These are phyloP conservation scores for Cytospora leucostoma DNA, from an alignment of 2,329 filamentous ascomycete species.

Conservation along the genomic window DNA sequence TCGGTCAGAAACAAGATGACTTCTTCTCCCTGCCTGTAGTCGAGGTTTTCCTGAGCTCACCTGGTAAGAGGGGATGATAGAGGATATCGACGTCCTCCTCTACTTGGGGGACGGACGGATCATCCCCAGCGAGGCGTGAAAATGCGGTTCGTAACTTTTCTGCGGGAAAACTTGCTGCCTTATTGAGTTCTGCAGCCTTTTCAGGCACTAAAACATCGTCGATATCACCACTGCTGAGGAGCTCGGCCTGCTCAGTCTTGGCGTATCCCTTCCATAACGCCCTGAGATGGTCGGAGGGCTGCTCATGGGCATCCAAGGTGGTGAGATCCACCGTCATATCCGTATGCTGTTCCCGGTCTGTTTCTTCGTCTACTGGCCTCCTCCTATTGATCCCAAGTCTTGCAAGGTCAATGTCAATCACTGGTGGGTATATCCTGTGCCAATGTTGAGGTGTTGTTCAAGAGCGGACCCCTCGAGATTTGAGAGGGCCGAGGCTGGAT, in stretches of 20 bases:
- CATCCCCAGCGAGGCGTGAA: constrained; percentile 41
- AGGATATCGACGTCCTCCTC: constrained; percentile 55
- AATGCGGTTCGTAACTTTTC: constrained; percentile 48
- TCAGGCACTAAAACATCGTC: constrained; percentile 50
- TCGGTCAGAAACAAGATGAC: constrained; percentile 3
- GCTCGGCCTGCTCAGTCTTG: constrained; percentile 54
- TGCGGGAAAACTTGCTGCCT: constrained; percentile 46
- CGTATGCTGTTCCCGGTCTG: not conserved
- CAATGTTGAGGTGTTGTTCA: not conserved
- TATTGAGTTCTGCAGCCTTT: constrained; percentile 47
- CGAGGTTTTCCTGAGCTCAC: constrained; percentile 46
- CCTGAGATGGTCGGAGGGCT: constrained; percentile 70
- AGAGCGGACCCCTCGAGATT: not conserved
- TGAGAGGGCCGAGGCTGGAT: no score
- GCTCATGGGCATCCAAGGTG: constrained; percentile 73
- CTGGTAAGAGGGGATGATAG: constrained; percentile 67
- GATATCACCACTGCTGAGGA: constrained; percentile 58
- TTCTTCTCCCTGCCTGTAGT: not conserved
- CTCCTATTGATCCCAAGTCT: no score
- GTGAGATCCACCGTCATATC: constrained; percentile 46
- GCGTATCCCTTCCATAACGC: constrained; percentile 75
- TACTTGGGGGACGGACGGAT: constrained; percentile 35
- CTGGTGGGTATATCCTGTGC: not conserved
- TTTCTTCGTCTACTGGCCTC: not conserved
- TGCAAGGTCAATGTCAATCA: no score